Evolutionary conservation across 2,329 filamentous ascomycete genomes (phyloP).

Genomic region (Didymella arachidicola): DNA sequence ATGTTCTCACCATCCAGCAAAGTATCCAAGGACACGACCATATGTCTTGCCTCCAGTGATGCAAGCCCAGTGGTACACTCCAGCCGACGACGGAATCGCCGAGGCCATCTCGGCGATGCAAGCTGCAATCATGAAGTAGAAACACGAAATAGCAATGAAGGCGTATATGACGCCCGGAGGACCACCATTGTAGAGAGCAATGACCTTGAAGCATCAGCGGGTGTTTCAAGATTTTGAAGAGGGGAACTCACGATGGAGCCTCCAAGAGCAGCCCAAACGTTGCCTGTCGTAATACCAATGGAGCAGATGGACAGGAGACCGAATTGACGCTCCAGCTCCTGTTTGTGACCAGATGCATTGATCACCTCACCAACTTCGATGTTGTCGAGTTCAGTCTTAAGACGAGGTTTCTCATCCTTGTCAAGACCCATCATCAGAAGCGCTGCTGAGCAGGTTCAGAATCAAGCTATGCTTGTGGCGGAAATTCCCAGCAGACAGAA

Average conservation of each 20-base stretch:
- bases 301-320: constrained; percentile 57
- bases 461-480: background rate
- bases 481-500: background rate
- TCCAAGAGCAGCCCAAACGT: constrained; percentile 57
- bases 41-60: constrained; percentile 58
- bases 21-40: constrained; percentile 58
- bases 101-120: constrained; percentile 61
- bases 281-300: constrained; percentile 56
- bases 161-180: constrained; percentile 57
- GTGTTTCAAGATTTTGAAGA: no score
- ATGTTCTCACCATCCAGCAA: constrained; percentile 55
- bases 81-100: constrained; percentile 53
- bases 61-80: constrained; percentile 63
- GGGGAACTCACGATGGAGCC: constrained; percentile 54
- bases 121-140: constrained; percentile 61
- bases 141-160: constrained; percentile 58
- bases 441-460: background rate
- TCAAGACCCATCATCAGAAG: constrained; percentile 3
- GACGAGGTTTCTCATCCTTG: constrained; percentile 24
- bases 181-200: constrained; percentile 57
- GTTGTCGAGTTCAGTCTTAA: constrained; percentile 31
- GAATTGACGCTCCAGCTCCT: constrained; percentile 61
- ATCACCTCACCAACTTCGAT: constrained; percentile 48
- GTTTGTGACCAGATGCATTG: constrained; percentile 61
- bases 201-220: constrained; percentile 34